A percentile compares a stretch with the other conserved stretches of the same genome.
Evolutionary conservation across 1,139 yeast genomes (phyloP).

Genomic region (Hyphopichia pseudoburtonii): DNA sequence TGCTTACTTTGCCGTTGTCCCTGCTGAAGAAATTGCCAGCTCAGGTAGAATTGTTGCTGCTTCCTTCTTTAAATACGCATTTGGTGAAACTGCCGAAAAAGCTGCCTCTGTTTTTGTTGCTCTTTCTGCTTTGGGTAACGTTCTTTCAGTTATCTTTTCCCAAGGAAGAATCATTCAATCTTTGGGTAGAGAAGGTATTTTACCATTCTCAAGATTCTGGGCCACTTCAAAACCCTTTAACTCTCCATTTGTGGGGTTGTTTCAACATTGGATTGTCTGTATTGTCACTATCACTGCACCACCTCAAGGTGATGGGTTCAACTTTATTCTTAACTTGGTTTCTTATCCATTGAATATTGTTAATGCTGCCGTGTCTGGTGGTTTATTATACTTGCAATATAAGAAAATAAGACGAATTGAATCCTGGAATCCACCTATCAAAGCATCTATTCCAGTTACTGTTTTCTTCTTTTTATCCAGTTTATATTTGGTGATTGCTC

Average conservation of each 20-base stretch:
- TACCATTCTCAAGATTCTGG: conserved; percentile 47
- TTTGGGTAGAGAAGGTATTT: conserved; percentile 49
- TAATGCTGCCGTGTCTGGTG: conserved; percentile 46
- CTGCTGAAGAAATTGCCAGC: conserved; percentile 40
- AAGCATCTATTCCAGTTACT: conserved; percentile 63
- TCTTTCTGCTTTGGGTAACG: conserved; percentile 50
- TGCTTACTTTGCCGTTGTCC: conserved; percentile 59
- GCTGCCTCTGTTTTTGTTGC: conserved; percentile 53
- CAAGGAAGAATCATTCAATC: conserved; percentile 52
- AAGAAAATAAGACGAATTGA: conserved; percentile 50
- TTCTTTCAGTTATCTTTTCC: conserved; percentile 47
- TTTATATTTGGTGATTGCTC: conserved; percentile 71
- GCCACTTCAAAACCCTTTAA: conserved; percentile 45
- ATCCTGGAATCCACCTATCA: conserved; percentile 76
- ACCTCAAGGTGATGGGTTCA: conserved; percentile 52
- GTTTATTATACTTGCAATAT: conserved; percentile 43
- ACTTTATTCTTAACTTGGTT: conserved; percentile 48
- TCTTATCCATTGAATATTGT: conserved; percentile 53
- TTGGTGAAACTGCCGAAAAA: conserved; percentile 45
- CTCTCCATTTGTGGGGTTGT: conserved; percentile 54
- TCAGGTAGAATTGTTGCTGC: conserved; percentile 51
- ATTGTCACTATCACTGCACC: conserved; percentile 48
- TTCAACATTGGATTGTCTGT: conserved; percentile 59
- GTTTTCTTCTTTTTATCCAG: conserved; percentile 68
- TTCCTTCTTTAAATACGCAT: conserved; percentile 45